Conservation (phyloP, 768 basidiomycete species). For the Panus rudis region DNA sequence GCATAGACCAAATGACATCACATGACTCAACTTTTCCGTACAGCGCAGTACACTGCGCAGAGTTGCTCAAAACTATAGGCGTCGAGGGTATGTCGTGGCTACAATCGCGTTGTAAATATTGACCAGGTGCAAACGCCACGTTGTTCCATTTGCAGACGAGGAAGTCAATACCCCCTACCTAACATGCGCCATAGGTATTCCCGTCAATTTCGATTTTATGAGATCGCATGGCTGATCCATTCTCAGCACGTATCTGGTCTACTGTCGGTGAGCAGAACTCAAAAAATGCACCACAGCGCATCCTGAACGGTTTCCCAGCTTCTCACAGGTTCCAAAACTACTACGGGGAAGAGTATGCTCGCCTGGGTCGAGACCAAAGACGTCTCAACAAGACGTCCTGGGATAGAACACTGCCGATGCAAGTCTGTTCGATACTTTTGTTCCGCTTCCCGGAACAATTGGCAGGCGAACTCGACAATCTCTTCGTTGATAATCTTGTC, state of each 20-base stretch:
- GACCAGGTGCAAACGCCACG: neutral
- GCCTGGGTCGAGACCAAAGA: constrained; percentile 16
- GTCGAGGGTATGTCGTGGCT: constrained; percentile 5
- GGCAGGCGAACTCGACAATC: constrained; percentile 9
- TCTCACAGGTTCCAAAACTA: constrained; percentile 17
- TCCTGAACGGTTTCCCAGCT: constrained; percentile 6
- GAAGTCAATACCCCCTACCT: constrained; percentile 5
- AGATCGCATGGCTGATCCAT: neutral
- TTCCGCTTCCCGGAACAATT: constrained; percentile 12
- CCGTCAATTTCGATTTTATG: neutral
- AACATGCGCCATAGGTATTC: constrained; percentile 14
- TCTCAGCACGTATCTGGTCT: constrained; percentile 15
- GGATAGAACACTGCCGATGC: neutral
- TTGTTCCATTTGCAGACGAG: neutral
- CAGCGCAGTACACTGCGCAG: constrained; percentile 13
- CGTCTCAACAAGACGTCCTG: constrained; percentile 3
- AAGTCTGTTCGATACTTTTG: constrained; percentile 5
- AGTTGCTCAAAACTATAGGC: constrained; percentile 12
- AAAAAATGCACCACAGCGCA: neutral
- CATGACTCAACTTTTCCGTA: constrained; percentile 19
- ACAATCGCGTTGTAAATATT: too few relatives aligned
- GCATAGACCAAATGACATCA: constrained; percentile 21
- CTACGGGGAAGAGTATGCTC: constrained; percentile 20
- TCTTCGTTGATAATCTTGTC: constrained; percentile 17
- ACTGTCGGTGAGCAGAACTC: constrained; percentile 8